These are phyloP conservation scores for Aspergillus kassunensis DNA, from an alignment of 495 filamentous ascomycete genomes.

Conservation along the genomic window DNA sequence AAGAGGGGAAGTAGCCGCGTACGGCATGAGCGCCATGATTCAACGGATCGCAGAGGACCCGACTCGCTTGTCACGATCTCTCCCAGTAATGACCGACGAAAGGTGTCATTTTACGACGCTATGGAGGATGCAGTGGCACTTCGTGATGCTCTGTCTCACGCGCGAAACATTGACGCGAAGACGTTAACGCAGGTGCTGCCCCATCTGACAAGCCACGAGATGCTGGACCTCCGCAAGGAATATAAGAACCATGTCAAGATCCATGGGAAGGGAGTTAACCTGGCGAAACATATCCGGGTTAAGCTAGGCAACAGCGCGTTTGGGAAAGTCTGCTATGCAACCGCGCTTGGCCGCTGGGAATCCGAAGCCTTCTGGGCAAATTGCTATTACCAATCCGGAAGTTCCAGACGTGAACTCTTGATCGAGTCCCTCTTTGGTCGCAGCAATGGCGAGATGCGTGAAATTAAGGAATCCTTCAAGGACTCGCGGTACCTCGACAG, in stretches of 20 bases:
- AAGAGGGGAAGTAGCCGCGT: conserved; percentile 28
- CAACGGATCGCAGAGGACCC: conserved; percentile 11
- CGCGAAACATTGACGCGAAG: conserved; percentile 60
- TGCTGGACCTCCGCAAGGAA: conserved; percentile 75
- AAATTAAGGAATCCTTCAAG: conserved; percentile 87
- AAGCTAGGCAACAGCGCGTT: conserved; percentile 68
- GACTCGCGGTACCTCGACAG: conserved; percentile 90
- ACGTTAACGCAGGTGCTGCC: conserved; percentile 82
- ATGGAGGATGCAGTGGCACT: conserved; percentile 71
- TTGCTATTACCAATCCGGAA: conserved; percentile 92
- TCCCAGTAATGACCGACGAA: conserved; percentile 34
- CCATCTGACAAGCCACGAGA: conserved; percentile 75
- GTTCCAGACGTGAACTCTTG: conserved; percentile 76
- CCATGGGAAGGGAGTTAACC: conserved; percentile 80
- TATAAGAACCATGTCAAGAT: conserved; percentile 88
- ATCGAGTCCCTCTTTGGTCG: conserved; percentile 92
- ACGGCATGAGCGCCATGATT: conserved; percentile 27
- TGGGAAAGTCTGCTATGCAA: conserved; percentile 86
- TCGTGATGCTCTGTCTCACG: conserved; percentile 67
- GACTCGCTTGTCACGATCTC: conserved; percentile 29
- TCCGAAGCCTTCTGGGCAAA: conserved; percentile 97
- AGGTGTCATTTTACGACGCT: conserved; percentile 69
- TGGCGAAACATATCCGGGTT: conserved; percentile 90
- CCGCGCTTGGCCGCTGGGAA: conserved; percentile 88
- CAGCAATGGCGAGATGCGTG: conserved; percentile 77